Evolutionary conservation across 352 stramenopile genomes (phyloP).

Genomic region (Globisporangium middletonii): DNA sequence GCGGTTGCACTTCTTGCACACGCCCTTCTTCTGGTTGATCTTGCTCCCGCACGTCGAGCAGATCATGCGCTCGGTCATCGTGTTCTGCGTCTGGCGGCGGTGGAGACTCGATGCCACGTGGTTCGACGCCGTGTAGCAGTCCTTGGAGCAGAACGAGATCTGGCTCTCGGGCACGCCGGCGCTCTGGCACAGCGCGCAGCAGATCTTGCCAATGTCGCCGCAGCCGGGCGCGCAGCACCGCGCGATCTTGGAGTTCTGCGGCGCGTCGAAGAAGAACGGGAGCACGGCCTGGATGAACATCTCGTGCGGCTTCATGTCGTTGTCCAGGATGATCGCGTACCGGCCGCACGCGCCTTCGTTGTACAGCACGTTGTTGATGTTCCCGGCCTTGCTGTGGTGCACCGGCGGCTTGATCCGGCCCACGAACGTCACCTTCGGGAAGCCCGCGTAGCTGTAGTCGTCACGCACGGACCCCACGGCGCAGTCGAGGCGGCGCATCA

Average conservation of each 20-base stretch:
- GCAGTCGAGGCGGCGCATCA: slow-evolving; percentile 72
- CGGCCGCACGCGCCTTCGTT: slow-evolving; percentile 87
- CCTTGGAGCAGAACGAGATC: slow-evolving; percentile 77
- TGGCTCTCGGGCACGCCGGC: slow-evolving; percentile 54
- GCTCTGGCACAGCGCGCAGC: slow-evolving; percentile 56
- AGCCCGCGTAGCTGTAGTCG: slow-evolving; percentile 89
- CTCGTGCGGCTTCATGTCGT: slow-evolving; percentile 89
- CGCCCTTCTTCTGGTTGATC: slow-evolving; percentile 59
- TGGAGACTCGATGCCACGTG: slow-evolving; percentile 62
- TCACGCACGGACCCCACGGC: slow-evolving; percentile 82
- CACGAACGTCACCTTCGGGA: slow-evolving; percentile 81
- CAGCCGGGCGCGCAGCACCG: no score
- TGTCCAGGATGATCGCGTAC: slow-evolving; percentile 90
- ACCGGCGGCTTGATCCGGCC: slow-evolving; percentile 85
- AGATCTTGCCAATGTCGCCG: slow-evolving; percentile 55
- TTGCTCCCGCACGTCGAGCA: slow-evolving; percentile 56
- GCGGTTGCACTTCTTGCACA: slow-evolving; percentile 49
- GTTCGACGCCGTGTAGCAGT: slow-evolving; percentile 66
- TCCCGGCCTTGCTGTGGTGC: slow-evolving; percentile 89
- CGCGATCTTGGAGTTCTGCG: no score
- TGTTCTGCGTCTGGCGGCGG: slow-evolving; percentile 66
- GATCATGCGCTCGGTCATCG: slow-evolving; percentile 51
- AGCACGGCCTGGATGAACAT: slow-evolving; percentile 85
- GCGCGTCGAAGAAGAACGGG: slow-evolving; percentile 78
- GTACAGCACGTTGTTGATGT: slow-evolving; percentile 90